Evolutionary conservation across 805 yeast species (phyloP).

Genomic region (Wickerhamiella hasegawae): DNA sequence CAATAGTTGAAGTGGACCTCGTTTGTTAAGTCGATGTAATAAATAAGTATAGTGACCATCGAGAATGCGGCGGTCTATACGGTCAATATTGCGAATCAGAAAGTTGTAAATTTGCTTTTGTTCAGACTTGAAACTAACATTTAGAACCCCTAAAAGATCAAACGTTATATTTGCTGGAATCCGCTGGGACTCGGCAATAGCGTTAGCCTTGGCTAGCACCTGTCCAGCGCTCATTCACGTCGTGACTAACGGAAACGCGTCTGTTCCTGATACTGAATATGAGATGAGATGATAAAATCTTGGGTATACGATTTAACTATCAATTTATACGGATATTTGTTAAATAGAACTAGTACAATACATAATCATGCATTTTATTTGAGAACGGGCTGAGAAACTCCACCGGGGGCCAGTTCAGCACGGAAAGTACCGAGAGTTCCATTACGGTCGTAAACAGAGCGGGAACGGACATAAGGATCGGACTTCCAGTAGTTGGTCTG

Average conservation of each 20-base stretch:
- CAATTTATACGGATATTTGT: too few relatives aligned
- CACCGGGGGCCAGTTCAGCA: constrained; percentile 12
- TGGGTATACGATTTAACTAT: too few relatives aligned
- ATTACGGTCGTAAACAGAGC: constrained; percentile 62
- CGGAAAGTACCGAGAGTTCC: constrained; percentile 37
- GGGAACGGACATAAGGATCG: constrained; percentile 72
- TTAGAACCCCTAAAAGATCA: neutral
- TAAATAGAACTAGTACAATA: too few relatives aligned
- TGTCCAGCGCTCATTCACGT: too few relatives aligned
- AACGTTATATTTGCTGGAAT: neutral
- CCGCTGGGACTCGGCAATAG: neutral
- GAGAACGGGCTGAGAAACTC: constrained; percentile 14
- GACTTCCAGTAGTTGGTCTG: constrained; percentile 46
- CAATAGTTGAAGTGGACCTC: neutral
- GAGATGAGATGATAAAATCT: too few relatives aligned
- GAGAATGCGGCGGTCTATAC: neutral
- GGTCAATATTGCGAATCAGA: neutral
- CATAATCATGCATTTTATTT: too few relatives aligned
- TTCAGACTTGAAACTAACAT: neutral
- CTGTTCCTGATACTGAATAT: too few relatives aligned
- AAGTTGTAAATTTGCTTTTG: neutral
- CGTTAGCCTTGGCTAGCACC: too few relatives aligned
- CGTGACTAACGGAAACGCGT: too few relatives aligned
- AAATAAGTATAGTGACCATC: neutral
- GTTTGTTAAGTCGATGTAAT: neutral